Percentiles rank a stretch among this genome's conserved stretches.
Conservation (phyloP, 1,284 basidiomycete genomes). For the Austroboletus novae-zelandiae region DNA sequence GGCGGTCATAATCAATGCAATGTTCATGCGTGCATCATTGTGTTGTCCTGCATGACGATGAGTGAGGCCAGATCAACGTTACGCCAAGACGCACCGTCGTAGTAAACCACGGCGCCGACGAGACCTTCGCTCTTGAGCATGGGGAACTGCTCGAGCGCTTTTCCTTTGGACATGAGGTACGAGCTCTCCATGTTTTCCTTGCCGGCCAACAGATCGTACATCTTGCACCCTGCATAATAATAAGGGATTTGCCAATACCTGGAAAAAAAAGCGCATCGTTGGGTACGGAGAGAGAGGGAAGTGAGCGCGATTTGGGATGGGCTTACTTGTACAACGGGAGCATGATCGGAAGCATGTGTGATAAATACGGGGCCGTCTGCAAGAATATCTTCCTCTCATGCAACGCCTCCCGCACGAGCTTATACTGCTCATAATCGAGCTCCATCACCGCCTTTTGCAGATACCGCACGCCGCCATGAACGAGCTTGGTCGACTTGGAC, state of each 20-base stretch:
- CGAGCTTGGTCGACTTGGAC: conserved; percentile 96
- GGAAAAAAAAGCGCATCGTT: conserved; percentile 8
- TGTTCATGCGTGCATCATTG: conserved; percentile 98
- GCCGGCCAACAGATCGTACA: conserved; percentile 95
- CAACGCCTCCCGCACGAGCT: conserved; percentile 68
- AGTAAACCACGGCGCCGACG: conserved; percentile 94
- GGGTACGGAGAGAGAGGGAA: background rate
- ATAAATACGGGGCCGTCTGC: conserved; percentile 94
- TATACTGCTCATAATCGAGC: conserved; percentile 96
- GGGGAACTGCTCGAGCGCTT: conserved; percentile 92
- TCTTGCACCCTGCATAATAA: conserved; percentile 93
- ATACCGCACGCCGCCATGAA: conserved; percentile 97
- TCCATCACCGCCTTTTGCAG: conserved; percentile 96
- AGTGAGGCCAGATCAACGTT: background rate
- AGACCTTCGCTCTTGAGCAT: conserved; percentile 95
- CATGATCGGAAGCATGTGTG: conserved; percentile 92
- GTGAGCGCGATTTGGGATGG: background rate
- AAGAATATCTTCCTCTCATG: conserved; percentile 93
- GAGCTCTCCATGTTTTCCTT: conserved; percentile 96
- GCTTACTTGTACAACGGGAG: conserved; percentile 82
- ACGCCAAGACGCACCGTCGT: conserved; percentile 67
- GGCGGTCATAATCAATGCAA: conserved; percentile 91
- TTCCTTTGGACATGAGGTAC: conserved; percentile 92
- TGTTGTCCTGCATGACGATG: conserved; percentile 71
- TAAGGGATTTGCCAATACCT: conserved; percentile 98